Percentiles rank a stretch among this genome's conserved stretches.
Conservation (phyloP, 768 basidiomycete genomes). For the Xerocomellus chrysenteron region DNA sequence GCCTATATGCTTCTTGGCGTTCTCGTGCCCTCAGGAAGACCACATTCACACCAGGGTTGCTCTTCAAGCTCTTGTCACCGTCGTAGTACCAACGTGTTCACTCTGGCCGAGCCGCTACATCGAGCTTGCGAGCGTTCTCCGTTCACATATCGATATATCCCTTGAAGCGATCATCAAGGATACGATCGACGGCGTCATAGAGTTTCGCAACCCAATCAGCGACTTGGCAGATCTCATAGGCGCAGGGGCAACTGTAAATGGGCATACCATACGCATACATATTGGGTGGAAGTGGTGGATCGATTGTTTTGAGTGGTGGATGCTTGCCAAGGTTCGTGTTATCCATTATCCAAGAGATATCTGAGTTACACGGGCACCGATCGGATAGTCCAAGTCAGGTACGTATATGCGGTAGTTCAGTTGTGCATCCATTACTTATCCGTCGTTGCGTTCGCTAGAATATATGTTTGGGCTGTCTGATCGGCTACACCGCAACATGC, state of each 20-base stretch:
- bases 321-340: conserved; percentile 23
- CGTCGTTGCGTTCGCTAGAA: neutral
- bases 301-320: conserved; percentile 37
- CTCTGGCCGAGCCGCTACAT: conserved; percentile 44
- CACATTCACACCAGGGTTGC: conserved; percentile 16
- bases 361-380: neutral
- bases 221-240: conserved; percentile 41
- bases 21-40: conserved; percentile 11
- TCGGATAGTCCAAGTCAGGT: conserved; percentile 20
- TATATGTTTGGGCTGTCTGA: neutral
- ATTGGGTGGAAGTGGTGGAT: conserved; percentile 35
- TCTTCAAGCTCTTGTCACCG: conserved; percentile 38
- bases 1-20: conserved; percentile 1
- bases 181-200: conserved; percentile 40
- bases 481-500: neutral
- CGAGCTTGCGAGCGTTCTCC: conserved; percentile 25
- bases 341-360: neutral
- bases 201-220: conserved; percentile 40
- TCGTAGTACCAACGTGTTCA: conserved; percentile 45
- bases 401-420: conserved; percentile 15
- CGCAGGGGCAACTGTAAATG: conserved; percentile 34
- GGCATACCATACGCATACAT: conserved; percentile 37
- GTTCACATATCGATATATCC: conserved; percentile 32
- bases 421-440: neutral
- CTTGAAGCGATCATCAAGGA: conserved; percentile 37